Evolutionary conservation across 1,139 yeast species (phyloP).

Genomic region (Nematodospora anomalae): DNA sequence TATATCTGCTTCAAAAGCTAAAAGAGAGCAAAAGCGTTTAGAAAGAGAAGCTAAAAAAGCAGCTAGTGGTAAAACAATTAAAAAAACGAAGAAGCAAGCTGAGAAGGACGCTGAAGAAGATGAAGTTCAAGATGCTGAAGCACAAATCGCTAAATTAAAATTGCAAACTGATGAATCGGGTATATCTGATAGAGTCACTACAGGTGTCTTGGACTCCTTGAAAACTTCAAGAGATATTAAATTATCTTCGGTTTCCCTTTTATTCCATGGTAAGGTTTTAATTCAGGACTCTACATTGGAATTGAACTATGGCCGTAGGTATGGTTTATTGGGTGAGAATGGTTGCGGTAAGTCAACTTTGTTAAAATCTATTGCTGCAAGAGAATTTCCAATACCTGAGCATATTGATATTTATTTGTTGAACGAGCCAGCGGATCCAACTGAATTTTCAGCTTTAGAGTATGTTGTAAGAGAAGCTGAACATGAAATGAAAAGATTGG

Average conservation of each 20-base stretch:
- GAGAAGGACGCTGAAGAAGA: slow-evolving; percentile 59
- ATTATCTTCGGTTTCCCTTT: slow-evolving; percentile 81
- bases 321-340: slow-evolving; percentile 95
- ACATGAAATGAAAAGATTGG: slow-evolving; percentile 84
- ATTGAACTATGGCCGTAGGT: slow-evolving; percentile 95
- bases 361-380: slow-evolving; percentile 86
- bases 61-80: slow-evolving; percentile 73
- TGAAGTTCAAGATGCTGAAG: slow-evolving; percentile 63
- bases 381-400: slow-evolving; percentile 95
- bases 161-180: slow-evolving; percentile 93
- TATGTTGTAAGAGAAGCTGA: slow-evolving; percentile 98
- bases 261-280: slow-evolving; percentile 96
- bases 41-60: slow-evolving; percentile 64
- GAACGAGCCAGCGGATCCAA: slow-evolving; percentile 96
- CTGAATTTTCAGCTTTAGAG: slow-evolving; percentile 89
- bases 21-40: slow-evolving; percentile 85
- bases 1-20: slow-evolving; percentile 90
- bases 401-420: slow-evolving; percentile 86
- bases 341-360: slow-evolving; percentile 99
- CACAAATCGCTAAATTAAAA: slow-evolving; percentile 81
- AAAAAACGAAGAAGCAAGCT: slow-evolving; percentile 56
- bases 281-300: slow-evolving; percentile 89
- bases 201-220: slow-evolving; percentile 93
- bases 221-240: slow-evolving; percentile 92
- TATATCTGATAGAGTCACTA: slow-evolving; percentile 93